Base-by-base conservation (phyloP, 345 rosid species). In the Moricandia arvensis region DNA sequence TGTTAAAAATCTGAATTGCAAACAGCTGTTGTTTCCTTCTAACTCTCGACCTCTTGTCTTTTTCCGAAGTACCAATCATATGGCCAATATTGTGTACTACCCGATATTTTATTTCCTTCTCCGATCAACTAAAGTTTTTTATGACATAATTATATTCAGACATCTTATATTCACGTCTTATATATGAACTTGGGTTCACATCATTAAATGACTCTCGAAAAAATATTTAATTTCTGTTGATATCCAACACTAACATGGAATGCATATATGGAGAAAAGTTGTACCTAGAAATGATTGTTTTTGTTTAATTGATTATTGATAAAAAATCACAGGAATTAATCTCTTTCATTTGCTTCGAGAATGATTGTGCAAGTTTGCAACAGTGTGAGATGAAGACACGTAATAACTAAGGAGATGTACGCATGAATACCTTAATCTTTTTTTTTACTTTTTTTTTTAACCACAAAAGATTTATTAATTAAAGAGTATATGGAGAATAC, bases 21-120 rank as follows among this genome's bases (percentile, higher is more conserved):
- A 62, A 73, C 78, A 79, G 81, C 78, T 79, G 81, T 66, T 37
- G 31, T 73, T 58, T 73, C 74, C 51, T 66, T 68, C 55, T 73
- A 16, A 61, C 45, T 31, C 55, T 62, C 54, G 66, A 54, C 41
- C 41, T 68, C 57, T 24, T 72, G 77, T 78, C 81, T 35, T 78
- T 78, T 66, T 78, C 77, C 13, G 26, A 66, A 21, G 74, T 78
- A 67, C 81, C 78, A 78, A 67, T 78, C 57, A 78, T 73, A 59
- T 72, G 77, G 41, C 72, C 77, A 77, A 26, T 13, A 43, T 43
- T 63, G 27, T 29, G 71, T 63, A 31, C 35, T 18, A 49, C 72
- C 17, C 69, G 64, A 53, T 53, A 4, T 45, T 49, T n/a, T 75
- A 9, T 26, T 57, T 57, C 30, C 33, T 26, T 57, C 33, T 24